Evolutionary conservation across 2,329 filamentous ascomycete genomes (phyloP).

Genomic region (Parafenestella ontariensis): DNA sequence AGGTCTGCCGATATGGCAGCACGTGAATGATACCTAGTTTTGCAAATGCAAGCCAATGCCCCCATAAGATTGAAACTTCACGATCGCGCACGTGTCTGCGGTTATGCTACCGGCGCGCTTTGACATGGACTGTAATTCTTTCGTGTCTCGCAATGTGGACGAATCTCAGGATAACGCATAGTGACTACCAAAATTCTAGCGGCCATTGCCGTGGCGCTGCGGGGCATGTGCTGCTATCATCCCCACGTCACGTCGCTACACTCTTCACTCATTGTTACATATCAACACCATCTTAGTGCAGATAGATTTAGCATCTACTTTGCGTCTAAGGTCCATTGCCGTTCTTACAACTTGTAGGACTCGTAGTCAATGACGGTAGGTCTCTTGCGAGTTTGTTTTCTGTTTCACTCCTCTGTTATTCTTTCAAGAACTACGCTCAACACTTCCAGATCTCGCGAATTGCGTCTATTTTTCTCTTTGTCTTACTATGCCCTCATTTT

Average conservation of each 20-base stretch:
- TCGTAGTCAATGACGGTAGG: background rate
- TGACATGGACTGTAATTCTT: no score
- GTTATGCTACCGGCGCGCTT: no score
- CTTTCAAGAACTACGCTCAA: background rate
- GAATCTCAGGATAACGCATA: no score
- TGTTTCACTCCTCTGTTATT: background rate
- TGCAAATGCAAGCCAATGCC: conserved; percentile 44
- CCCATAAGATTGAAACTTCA: conserved; percentile 7
- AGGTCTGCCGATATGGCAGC: conserved; percentile 43
- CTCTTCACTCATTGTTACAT: no score
- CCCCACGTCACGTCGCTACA: background rate
- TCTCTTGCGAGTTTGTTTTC: background rate
- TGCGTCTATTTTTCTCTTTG: background rate
- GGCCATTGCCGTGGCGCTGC: background rate
- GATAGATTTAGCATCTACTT: background rate
- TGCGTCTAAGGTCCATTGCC: background rate
- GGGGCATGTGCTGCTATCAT: background rate
- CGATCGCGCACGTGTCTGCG: background rate
- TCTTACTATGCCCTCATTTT: background rate
- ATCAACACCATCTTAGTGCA: background rate
- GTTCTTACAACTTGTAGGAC: background rate
- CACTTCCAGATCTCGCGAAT: background rate
- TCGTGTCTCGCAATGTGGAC: no score
- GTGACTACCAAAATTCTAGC: no score
- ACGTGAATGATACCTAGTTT: conserved; percentile 49